Evolutionary conservation across 306 rosid species (phyloP), one percentile per base, ranked within the genome.

Genomic region (Prosopis cineraria): DNA sequence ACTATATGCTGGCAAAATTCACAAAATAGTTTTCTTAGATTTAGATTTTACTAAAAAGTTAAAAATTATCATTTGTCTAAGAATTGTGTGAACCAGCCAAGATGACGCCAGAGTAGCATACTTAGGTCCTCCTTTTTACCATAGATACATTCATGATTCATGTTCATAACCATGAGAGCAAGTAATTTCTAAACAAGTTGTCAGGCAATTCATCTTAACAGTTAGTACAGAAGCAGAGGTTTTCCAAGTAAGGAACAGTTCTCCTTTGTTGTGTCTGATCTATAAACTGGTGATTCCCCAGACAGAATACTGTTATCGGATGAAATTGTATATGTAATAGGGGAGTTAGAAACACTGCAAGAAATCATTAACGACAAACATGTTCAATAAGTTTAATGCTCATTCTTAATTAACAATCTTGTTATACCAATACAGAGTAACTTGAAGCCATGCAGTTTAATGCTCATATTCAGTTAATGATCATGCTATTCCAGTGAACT

Each of bases 391-490:
- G 53, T 22, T 12, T 52, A 58, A 19, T 47, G 40, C 62, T 50
- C 73, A 68, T 62, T 27, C 16, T 60, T 50, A 43, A 60, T 67
- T 19, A 64, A 63, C 48, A 52, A 63, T 47, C 66, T 47, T 19
- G 19, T 73, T 41, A 78, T 25, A 78, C 30, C 81, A 76, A 3
- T 11, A 45, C 27, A 47, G 6, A 74, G 58, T 58, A 70, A 73
- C 12, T n/a, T 36, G 55, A 78, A 9, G 36, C 71, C 60, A 40
- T 52, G 58, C 64, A 27, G 64, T 27, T 11, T 59, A 56, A 22
- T 53, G 45, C 62, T 64, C 69, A 72, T 58, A 41, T 19, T 62
- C 53, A 44, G 67, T 64, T 22, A 67, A 24, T 52, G 47, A 70
- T 52, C 63, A 65, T 16, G 16, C 70, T 59, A 72, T 17, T 76